Base-by-base conservation (phyloP, 345 rosid genomes). In the Rubroshorea leprosula region DNA sequence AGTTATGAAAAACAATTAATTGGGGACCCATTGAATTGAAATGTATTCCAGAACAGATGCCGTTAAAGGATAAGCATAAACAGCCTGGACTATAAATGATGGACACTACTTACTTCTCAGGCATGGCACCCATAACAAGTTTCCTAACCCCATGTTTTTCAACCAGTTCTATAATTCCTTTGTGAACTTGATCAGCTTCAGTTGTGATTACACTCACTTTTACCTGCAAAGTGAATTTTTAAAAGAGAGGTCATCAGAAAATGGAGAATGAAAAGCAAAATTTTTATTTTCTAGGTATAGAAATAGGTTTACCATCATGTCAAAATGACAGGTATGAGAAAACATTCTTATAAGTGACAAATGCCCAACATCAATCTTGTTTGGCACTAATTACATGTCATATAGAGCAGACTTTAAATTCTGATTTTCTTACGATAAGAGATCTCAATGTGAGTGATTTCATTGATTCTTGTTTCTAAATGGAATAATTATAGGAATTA, bases 111-210 rank as follows among this genome's bases (percentile, higher is more conserved):
- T 71, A 84, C 88, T 65, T 76, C 41, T 76, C 79, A 0, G 83
- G 81, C 22, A 43, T 58, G 49, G 74, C 69, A 61, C 90, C 88
- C 76, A 87, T 84, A 52, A 87, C 83, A 63, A 87, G 87, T 66
- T 69, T 81, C 74, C 70, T 76, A 38, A 82, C 70, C 43, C 66
- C 58, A 48, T 73, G 70, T 70, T n/a, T 60, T 54, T 59, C 61
- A 29, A 82, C 69, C 61, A 82, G 68, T 49, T 87, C 79, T 50
- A 84, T 55, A 57, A 82, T 80, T 47, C 85, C 90, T 62, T 68
- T 67, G 0, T 69, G 76, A 64, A 84, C 82, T 55, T 75, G 80
- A 43, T 75, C 85, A 68, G 74, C 70, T 67, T 82, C 88, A 61
- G 58, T 41, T 29, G 67, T 64, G 43, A 78, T 25, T 26, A 70